phyloP scores from a whole-genome alignment of 441 rosid species.

The Gossypium schwendimanii region DNA sequence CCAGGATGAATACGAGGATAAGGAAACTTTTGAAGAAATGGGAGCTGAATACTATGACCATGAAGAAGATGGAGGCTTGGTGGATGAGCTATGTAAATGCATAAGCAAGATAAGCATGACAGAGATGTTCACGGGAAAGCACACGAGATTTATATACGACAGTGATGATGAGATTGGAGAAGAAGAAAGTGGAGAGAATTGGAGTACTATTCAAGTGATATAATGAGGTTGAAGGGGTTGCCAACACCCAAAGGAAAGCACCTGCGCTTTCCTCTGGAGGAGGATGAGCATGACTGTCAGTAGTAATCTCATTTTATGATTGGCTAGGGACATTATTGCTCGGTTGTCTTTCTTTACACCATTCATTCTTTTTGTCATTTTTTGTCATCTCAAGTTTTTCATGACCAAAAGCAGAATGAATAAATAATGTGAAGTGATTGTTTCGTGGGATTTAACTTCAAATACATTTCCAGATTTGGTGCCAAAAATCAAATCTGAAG shows the following conservation, averaged over 20 bases:
- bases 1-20: slow-evolving; percentile 37
- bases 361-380: too few relatives aligned
- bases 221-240: slow-evolving; percentile 47
- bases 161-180: slow-evolving; percentile 59
- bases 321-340: not conserved
- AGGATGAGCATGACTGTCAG: slow-evolving; percentile 8
- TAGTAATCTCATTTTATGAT: not conserved
- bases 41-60: slow-evolving; percentile 17
- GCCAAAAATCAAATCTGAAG: not conserved
- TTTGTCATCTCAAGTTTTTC: too few relatives aligned
- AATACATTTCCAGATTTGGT: not conserved
- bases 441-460: not conserved
- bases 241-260: slow-evolving; percentile 71
- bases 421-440: too few relatives aligned
- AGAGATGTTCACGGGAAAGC: slow-evolving; percentile 44
- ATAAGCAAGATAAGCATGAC: slow-evolving; percentile 36
- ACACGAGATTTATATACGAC: slow-evolving; percentile 54
- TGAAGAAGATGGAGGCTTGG: slow-evolving; percentile 12
- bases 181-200: slow-evolving; percentile 2
- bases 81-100: slow-evolving; percentile 49
- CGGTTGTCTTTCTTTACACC: slow-evolving; percentile 12
- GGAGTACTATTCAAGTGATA: slow-evolving; percentile 10
- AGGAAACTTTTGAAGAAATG: slow-evolving; percentile 23
- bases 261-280: slow-evolving; percentile 36
- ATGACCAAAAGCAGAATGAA: too few relatives aligned